Percentiles rank a stretch among this genome's conserved stretches.
Evolutionary conservation across 805 yeast genomes (phyloP).

Genomic region (Cyberlindnera mrakii): DNA sequence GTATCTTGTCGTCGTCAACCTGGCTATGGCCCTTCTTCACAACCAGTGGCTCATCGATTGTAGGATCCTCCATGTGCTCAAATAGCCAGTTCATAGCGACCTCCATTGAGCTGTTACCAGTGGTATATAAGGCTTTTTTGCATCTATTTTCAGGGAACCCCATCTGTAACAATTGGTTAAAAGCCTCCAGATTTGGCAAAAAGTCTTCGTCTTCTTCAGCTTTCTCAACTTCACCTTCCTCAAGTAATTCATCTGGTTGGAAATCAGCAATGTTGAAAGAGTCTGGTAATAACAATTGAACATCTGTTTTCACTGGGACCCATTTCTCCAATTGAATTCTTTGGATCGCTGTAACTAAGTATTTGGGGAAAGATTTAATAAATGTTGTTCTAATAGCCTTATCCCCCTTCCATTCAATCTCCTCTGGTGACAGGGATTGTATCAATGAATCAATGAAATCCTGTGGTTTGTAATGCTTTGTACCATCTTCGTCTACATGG

Average conservation of each 20-base stretch:
- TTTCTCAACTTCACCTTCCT: slow-evolving; percentile 30
- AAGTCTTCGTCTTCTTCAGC: slow-evolving; percentile 31
- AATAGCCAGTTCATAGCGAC: slow-evolving; percentile 88
- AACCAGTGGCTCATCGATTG: slow-evolving; percentile 48
- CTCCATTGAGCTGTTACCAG: slow-evolving; percentile 63
- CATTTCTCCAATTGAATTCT: slow-evolving; percentile 78
- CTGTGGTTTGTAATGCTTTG: slow-evolving; percentile 36
- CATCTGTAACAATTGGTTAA: slow-evolving; percentile 62
- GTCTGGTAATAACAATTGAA: slow-evolving; percentile 54
- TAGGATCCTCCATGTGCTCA: slow-evolving; percentile 80
- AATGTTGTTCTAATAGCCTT: slow-evolving; percentile 26
- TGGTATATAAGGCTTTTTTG: slow-evolving; percentile 59
- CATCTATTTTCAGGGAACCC: slow-evolving; percentile 77
- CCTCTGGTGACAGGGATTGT: slow-evolving; percentile 49
- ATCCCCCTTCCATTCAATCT: slow-evolving; percentile 41
- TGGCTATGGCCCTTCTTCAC: slow-evolving; percentile 12
- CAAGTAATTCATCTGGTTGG: slow-evolving; percentile 35
- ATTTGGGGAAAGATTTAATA: slow-evolving; percentile 63
- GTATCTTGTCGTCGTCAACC: slow-evolving; percentile 35
- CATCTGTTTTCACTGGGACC: slow-evolving; percentile 80
- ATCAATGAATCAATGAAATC: slow-evolving; percentile 37
- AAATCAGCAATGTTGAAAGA: slow-evolving; percentile 42
- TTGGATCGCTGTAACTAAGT: slow-evolving; percentile 65
- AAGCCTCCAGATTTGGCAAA: slow-evolving; percentile 47
- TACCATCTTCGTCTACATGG: slow-evolving; percentile 36